A percentile compares a stretch with the other conserved stretches of the same genome.
Evolutionary conservation across 2,329 filamentous ascomycete genomes (phyloP).

Genomic region (Pyrenophora seminiperda): DNA sequence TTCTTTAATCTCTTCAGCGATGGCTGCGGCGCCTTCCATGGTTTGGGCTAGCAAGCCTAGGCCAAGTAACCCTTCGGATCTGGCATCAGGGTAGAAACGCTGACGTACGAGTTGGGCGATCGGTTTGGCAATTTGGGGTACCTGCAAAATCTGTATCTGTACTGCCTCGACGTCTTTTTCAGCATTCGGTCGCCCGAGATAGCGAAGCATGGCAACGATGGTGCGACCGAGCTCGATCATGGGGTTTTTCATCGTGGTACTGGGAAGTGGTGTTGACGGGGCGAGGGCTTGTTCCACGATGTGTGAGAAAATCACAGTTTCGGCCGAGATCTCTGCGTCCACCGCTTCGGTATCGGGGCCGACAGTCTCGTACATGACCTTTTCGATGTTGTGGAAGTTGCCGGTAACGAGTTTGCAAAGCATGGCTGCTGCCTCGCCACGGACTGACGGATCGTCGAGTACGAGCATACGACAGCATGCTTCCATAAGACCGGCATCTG

Average conservation of each 20-base stretch:
- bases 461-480: constrained; percentile 38
- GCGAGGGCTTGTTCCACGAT: constrained; percentile 39
- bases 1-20: constrained; percentile 36
- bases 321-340: constrained; percentile 21
- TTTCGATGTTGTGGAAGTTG: constrained; percentile 39
- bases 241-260: constrained; percentile 48
- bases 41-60: constrained; percentile 44
- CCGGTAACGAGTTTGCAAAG: constrained; percentile 42
- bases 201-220: constrained; percentile 31
- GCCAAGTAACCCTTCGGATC: constrained; percentile 44
- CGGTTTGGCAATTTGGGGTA: constrained; percentile 38
- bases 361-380: constrained; percentile 32
- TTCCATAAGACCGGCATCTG: constrained; percentile 39
- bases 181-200: constrained; percentile 24
- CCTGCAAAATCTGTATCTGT: constrained; percentile 33
- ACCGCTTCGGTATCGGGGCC: constrained; percentile 18
- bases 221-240: constrained; percentile 42
- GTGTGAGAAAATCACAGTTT: constrained; percentile 34
- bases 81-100: constrained; percentile 44
- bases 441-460: constrained; percentile 37
- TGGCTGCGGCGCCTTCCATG: constrained; percentile 32
- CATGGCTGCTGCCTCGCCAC: constrained; percentile 44
- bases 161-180: constrained; percentile 33
- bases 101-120: constrained; percentile 42
- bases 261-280: constrained; percentile 41